Percentiles rank a stretch among this genome's conserved stretches.
These are phyloP conservation scores for Arabis hirsuta DNA, from an alignment of 345 rosid genomes.

Conservation along the genomic window DNA sequence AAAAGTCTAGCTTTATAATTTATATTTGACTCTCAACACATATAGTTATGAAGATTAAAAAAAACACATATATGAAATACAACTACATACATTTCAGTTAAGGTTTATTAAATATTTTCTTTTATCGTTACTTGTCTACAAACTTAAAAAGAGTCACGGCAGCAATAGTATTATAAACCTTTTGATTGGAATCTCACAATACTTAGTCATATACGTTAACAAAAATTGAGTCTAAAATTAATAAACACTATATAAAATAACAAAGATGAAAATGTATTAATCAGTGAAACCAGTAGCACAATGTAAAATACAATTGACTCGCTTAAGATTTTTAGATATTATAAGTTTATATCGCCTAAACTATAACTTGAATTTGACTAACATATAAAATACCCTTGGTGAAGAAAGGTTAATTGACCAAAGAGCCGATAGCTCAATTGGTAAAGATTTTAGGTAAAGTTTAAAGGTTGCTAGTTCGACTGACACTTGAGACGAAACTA, in stretches of 20 bases:
- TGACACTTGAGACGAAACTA: too few relatives aligned
- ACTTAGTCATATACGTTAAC: not conserved
- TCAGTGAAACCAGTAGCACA: not conserved
- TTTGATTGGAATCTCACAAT: conserved; percentile 8
- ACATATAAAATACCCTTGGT: not conserved
- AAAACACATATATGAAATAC: not conserved
- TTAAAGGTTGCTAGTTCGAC: too few relatives aligned
- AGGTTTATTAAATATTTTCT: not conserved
- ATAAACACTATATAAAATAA: not conserved
- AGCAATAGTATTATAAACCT: not conserved
- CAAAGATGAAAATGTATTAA: not conserved
- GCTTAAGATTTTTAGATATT: not conserved
- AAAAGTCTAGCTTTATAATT: conserved; percentile 7
- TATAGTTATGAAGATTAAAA: too few relatives aligned
- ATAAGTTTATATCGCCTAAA: not conserved
- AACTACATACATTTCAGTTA: not conserved
- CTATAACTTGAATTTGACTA: not conserved
- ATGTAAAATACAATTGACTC: not conserved
- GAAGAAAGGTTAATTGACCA: not conserved
- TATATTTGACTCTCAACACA: conserved; percentile 25
- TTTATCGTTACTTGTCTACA: not conserved
- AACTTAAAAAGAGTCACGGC: not conserved
- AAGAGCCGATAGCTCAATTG: too few relatives aligned
- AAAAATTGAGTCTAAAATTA: not conserved
- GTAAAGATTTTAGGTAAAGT: too few relatives aligned